A percentile compares a stretch with the other conserved stretches of the same genome.
These are phyloP conservation scores for Phallus indusiatus DNA, from an alignment of 768 basidiomycete genomes.

Conservation along the genomic window DNA sequence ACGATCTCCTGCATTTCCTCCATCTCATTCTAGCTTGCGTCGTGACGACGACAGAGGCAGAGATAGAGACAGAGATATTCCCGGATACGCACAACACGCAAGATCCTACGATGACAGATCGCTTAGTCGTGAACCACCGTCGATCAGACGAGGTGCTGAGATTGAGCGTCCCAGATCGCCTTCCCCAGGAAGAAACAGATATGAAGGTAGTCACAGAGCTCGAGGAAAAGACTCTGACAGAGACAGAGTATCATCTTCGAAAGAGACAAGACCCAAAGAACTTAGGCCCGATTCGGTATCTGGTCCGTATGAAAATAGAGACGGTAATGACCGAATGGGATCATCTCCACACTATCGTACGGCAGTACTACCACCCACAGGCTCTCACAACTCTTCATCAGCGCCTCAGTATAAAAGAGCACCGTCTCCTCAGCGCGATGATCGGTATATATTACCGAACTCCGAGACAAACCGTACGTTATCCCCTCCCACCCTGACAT, in stretches of 20 bases:
- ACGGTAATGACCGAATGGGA: not conserved
- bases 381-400: not conserved
- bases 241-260: not conserved
- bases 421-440: not conserved
- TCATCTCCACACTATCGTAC: not conserved
- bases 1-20: not conserved
- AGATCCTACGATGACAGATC: not conserved
- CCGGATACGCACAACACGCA: not conserved
- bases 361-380: not conserved
- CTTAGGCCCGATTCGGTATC: not conserved
- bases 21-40: not conserved
- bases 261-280: not conserved
- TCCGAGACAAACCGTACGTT: conserved; percentile 7
- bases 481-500: conserved; percentile 9
- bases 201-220: not conserved
- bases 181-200: conserved; percentile 5
- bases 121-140: not conserved
- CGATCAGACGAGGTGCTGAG: conserved; percentile 1
- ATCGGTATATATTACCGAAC: conserved; percentile 3
- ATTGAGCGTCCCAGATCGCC: conserved; percentile 4
- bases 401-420: not conserved
- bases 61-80: conserved; percentile 5
- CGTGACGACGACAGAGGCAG: conserved; percentile 4
- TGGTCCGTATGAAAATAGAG: not conserved
- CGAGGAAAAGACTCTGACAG: not conserved